phyloP scores from a whole-genome alignment of 2,329 filamentous ascomycete species.

The Sclerotinia borealis region DNA sequence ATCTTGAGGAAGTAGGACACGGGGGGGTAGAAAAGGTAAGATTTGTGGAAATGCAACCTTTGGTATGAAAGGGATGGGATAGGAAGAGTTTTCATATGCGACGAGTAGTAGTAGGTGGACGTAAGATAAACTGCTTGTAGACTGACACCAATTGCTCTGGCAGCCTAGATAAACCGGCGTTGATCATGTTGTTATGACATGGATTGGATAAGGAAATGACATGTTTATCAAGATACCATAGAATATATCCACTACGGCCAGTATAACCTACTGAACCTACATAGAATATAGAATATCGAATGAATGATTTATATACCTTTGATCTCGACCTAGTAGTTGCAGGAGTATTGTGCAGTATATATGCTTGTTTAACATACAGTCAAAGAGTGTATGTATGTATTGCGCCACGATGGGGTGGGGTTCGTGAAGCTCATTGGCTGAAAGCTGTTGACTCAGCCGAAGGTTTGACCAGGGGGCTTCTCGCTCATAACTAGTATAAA shows the following conservation, averaged over 20 bases:
- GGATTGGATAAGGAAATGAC: background rate
- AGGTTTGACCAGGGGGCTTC: background rate
- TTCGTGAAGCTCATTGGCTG: background rate
- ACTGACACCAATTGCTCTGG: background rate
- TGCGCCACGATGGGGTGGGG: background rate
- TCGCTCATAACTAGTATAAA: background rate
- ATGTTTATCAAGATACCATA: background rate
- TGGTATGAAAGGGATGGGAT: background rate
- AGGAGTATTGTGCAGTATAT: no score
- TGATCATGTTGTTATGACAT: background rate
- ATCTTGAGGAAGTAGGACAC: background rate
- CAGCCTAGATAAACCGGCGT: background rate
- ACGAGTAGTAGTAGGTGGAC: no score
- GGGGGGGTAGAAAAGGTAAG: background rate
- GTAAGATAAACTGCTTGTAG: background rate
- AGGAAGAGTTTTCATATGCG: no score
- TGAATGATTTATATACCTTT: background rate
- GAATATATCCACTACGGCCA: background rate
- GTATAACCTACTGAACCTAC: background rate
- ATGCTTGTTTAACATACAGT: background rate
- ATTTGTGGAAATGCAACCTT: background rate
- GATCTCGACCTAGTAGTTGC: background rate
- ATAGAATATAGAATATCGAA: background rate
- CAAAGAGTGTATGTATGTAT: background rate
- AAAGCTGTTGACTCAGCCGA: no score